phyloP scores from a whole-genome alignment of 768 basidiomycete species.

The Pleurotus giganteus region DNA sequence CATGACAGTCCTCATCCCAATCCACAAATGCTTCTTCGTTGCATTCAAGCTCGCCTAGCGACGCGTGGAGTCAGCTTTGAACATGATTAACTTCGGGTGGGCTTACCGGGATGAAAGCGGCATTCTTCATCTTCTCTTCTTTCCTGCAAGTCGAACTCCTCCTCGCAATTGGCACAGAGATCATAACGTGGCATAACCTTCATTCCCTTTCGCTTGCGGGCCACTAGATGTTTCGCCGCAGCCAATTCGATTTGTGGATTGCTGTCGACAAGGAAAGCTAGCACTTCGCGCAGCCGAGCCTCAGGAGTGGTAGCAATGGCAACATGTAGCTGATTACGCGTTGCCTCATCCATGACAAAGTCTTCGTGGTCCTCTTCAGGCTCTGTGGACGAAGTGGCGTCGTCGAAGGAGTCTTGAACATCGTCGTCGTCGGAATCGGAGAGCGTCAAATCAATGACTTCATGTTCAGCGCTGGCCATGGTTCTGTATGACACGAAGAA shows the following conservation, averaged over 20 bases:
- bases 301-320: conserved; percentile 43
- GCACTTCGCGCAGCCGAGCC: conserved; percentile 39
- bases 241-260: conserved; percentile 41
- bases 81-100: neutral
- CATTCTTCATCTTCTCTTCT: conserved; percentile 41
- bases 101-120: conserved; percentile 49
- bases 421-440: conserved; percentile 1
- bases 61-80: neutral
- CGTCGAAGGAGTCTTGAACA: neutral
- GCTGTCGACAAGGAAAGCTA: conserved; percentile 35
- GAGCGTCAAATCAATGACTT: conserved; percentile 5
- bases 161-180: conserved; percentile 43
- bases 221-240: conserved; percentile 42
- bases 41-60: conserved; percentile 39
- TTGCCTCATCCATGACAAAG: neutral
- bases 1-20: conserved; percentile 47
- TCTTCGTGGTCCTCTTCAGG: neutral
- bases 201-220: conserved; percentile 31
- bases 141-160: conserved; percentile 42
- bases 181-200: conserved; percentile 44
- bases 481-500: neutral
- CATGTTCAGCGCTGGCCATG: neutral
- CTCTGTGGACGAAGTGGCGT: neutral
- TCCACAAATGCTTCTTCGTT: conserved; percentile 39
- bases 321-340: conserved; percentile 30